phyloP scores from a whole-genome alignment of 345 rosid genomes.

The Nasturtium officinale region DNA sequence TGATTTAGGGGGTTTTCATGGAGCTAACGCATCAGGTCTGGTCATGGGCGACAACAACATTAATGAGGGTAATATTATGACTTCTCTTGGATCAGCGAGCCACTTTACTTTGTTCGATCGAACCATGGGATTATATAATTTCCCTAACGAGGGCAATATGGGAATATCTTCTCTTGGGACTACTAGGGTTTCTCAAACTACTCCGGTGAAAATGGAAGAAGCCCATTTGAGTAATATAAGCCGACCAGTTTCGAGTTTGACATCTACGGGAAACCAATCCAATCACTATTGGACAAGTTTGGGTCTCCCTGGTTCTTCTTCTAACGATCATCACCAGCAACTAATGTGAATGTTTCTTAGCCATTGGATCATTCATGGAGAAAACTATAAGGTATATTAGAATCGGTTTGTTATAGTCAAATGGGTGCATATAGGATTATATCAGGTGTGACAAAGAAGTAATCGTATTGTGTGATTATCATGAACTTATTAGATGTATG shows the following conservation, averaged over 20 bases:
- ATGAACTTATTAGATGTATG: conserved; percentile 36
- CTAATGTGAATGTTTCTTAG: conserved; percentile 34
- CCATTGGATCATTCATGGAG: conserved; percentile 27
- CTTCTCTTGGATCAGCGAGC: conserved; percentile 37
- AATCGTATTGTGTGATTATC: conserved; percentile 38
- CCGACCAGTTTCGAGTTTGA: conserved; percentile 36
- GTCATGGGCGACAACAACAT: conserved; percentile 34
- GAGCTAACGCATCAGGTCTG: conserved; percentile 36
- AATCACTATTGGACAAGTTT: conserved; percentile 42
- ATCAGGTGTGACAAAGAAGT: conserved; percentile 30
- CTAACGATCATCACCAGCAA: conserved; percentile 34
- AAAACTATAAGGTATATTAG: conserved; percentile 31
- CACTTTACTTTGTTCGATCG: conserved; percentile 34
- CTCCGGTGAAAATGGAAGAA: conserved; percentile 41
- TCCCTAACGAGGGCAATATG: conserved; percentile 37
- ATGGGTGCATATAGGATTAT: conserved; percentile 34
- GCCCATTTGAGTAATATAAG: conserved; percentile 22
- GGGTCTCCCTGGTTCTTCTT: conserved; percentile 35
- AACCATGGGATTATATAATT: conserved; percentile 40
- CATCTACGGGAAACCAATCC: conserved; percentile 34
- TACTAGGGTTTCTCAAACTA: conserved; percentile 39
- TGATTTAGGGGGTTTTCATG: conserved; percentile 38
- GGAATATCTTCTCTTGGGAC: conserved; percentile 2
- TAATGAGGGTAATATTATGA: conserved; percentile 30
- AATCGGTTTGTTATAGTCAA: conserved; percentile 38